A percentile compares a stretch with the other conserved stretches of the same genome.
Evolutionary conservation across 208 protist genomes (phyloP).

Genomic region (Leishmania amazonensis): DNA sequence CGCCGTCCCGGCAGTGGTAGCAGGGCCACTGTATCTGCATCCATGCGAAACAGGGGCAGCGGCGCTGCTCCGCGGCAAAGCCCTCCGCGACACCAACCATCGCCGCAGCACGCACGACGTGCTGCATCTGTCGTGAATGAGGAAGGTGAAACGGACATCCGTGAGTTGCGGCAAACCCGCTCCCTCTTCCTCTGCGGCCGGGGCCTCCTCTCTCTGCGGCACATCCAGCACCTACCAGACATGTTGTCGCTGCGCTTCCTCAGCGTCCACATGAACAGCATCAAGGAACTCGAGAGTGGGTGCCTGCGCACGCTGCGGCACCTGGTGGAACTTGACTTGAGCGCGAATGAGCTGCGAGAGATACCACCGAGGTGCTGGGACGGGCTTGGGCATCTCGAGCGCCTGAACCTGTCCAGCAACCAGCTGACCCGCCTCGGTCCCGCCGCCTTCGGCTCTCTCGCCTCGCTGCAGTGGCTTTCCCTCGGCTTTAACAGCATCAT

Average conservation of each 20-base stretch:
- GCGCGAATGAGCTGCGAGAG: slow-evolving; percentile 70
- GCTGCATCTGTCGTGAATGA: slow-evolving; percentile 24
- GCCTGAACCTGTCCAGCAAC: slow-evolving; percentile 83
- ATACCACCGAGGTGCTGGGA: slow-evolving; percentile 35
- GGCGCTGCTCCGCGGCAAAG: not conserved
- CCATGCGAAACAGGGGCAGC: not conserved
- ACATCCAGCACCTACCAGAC: slow-evolving; percentile 60
- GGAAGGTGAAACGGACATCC: slow-evolving; percentile 15
- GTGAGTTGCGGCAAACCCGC: slow-evolving; percentile 41
- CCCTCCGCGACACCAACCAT: not conserved
- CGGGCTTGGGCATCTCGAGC: slow-evolving; percentile 47
- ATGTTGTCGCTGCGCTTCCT: slow-evolving; percentile 62
- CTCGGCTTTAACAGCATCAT: slow-evolving; percentile 73
- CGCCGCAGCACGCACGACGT: slow-evolving; percentile 3
- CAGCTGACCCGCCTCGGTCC: slow-evolving; percentile 36
- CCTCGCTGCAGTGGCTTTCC: slow-evolving; percentile 67
- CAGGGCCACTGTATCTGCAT: not conserved
- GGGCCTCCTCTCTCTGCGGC: slow-evolving; percentile 60
- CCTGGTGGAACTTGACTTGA: slow-evolving; percentile 78
- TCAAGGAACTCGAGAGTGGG: slow-evolving; percentile 42
- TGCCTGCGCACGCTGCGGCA: slow-evolving; percentile 39
- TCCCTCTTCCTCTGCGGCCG: slow-evolving; percentile 72
- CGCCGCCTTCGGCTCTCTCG: slow-evolving; percentile 37
- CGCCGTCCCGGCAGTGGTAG: not conserved
- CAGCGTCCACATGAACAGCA: slow-evolving; percentile 83